These are phyloP conservation scores for Barnettozyma californica DNA, from an alignment of 805 yeast species.

Conservation along the genomic window DNA sequence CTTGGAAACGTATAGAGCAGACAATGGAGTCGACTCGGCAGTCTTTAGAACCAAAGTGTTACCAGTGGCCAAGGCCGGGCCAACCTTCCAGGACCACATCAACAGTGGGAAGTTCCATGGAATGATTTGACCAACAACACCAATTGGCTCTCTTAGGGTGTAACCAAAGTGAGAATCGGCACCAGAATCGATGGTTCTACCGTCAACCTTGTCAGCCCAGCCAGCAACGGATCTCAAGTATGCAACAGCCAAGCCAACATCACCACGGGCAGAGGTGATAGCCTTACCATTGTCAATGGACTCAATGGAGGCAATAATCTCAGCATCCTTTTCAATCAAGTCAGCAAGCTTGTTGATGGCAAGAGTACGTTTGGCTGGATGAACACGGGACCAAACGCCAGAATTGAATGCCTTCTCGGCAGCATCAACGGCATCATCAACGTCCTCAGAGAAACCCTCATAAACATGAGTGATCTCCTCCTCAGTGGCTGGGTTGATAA, in stretches of 20 bases:
- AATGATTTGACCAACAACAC: slow-evolving; percentile 14
- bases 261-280: slow-evolving; percentile 13
- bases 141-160: slow-evolving; percentile 13
- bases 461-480: slow-evolving; percentile 11
- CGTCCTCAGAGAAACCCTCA: slow-evolving; percentile 10
- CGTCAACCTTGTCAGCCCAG: slow-evolving; percentile 15
- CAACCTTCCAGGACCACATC: slow-evolving; percentile 15
- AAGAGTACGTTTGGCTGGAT: slow-evolving; percentile 10
- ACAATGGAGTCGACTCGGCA: slow-evolving; percentile 14
- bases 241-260: slow-evolving; percentile 10
- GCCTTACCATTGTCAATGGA: slow-evolving; percentile 13
- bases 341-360: slow-evolving; percentile 13
- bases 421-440: slow-evolving; percentile 11
- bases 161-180: slow-evolving; percentile 9
- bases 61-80: slow-evolving; percentile 14
- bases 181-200: slow-evolving; percentile 12
- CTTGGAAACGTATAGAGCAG: slow-evolving; percentile 11
- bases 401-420: slow-evolving; percentile 11
- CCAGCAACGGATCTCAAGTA: slow-evolving; percentile 15
- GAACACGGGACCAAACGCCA: slow-evolving; percentile 11
- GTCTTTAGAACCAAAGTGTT: slow-evolving; percentile 11
- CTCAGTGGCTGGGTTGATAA: slow-evolving; percentile 11
- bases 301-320: slow-evolving; percentile 10
- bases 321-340: slow-evolving; percentile 10
- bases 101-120: slow-evolving; percentile 15